Base-by-base conservation (phyloP, 768 basidiomycete species). In the Tulasnella sp. region DNA sequence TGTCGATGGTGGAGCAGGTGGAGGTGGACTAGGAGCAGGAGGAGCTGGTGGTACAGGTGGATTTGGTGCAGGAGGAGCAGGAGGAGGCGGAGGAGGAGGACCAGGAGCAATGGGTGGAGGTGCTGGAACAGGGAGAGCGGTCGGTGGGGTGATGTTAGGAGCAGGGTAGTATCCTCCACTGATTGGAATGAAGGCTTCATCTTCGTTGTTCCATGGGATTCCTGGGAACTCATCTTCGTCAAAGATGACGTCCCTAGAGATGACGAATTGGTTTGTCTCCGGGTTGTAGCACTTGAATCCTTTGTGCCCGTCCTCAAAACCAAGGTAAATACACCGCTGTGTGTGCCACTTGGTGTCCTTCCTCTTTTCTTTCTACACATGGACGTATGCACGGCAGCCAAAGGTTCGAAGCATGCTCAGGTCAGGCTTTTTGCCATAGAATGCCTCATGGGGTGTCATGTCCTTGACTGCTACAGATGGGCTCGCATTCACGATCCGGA, bases 201-300 rank as follows among this genome's bases (percentile, higher is more conserved):
- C 75, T 32, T 70, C 35, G 1, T 67, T 32, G 15, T 11, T 71
- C 69, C 71, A 46, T 73, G 70, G 70, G 7, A 72, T 71, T 9
- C 72, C 40, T 11, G 75, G 75, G 75, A 77, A 77, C 6, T 74
- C 69, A 13, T 70, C 20, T 39, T 80, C 80, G 48, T 79, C 73
- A 69, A 80, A 81, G 10, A 75, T 39, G 16, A 77, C 81, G 51
- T 79, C 61, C 23, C 70, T 23, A 42, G 75, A 79, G 4, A 75
- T 77, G 70, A 79, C 42, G 15, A 72, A 35, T 18, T 69, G 0
- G 35, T 77, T 70, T 16, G 71, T 70, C 15, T 48, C 70, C 3
- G 35, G 76, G 70, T 86, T 79, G 39, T 83, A 85, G 80, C 84
- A 83, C 20, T 81, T 73, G 70, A 84, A 87, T 0, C 83, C 84